Conservation (phyloP, 139 green algal species). For the Auxenochlorella protothecoides region DNA sequence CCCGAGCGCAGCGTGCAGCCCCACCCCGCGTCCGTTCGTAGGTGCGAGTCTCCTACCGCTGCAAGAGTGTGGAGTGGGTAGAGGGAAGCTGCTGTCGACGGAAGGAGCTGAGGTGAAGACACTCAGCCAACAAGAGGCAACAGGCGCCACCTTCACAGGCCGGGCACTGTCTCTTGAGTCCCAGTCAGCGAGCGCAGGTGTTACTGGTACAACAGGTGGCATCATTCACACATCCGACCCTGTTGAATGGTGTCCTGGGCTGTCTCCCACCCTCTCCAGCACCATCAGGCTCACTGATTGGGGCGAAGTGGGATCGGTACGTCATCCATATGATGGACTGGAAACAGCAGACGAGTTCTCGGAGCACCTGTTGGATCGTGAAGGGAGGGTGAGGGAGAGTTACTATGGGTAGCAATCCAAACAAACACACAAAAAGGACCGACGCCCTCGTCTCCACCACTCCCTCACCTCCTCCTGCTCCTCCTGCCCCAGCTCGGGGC, state of each 20-base stretch:
- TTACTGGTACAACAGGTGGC: too few relatives aligned
- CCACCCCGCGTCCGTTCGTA: constrained; percentile 79
- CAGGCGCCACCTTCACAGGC: background rate
- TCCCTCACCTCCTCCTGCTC: constrained; percentile 9
- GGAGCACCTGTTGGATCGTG: constrained; percentile 7
- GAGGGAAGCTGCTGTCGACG: background rate
- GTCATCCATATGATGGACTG: constrained; percentile 24
- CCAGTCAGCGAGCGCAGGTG: background rate
- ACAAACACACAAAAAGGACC: background rate
- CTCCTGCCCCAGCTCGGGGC: background rate
- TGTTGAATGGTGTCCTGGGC: too few relatives aligned
- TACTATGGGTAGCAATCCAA: background rate
- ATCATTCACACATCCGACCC: too few relatives aligned
- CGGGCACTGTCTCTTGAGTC: background rate
- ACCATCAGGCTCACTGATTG: background rate
- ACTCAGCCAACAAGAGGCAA: background rate
- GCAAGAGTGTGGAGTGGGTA: background rate
- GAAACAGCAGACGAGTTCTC: constrained; percentile 16
- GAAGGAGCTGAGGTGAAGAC: background rate
- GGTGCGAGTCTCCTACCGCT: constrained; percentile 2
- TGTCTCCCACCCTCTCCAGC: too few relatives aligned
- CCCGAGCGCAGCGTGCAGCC: constrained; percentile 88
- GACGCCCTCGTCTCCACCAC: background rate
- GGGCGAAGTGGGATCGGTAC: constrained; percentile 19
- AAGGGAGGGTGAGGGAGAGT: background rate